Evolutionary conservation across 2,329 filamentous ascomycete genomes (phyloP), one percentile per base, ranked within the genome.

Genomic region (Beauveria pseudobassiana): DNA sequence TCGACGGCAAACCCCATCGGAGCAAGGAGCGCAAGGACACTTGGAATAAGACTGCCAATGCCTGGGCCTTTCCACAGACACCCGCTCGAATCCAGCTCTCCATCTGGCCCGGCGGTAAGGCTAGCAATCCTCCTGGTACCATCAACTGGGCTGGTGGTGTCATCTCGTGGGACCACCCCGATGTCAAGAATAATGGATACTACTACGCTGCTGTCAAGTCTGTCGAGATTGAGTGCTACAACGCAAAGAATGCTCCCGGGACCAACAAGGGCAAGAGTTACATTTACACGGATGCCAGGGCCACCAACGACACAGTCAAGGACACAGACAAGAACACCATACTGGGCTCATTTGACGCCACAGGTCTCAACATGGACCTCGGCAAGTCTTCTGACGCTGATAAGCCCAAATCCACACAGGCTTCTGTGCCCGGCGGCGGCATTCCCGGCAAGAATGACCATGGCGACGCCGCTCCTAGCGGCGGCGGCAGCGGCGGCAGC

Each of bases 61-160:
- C 87, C 74, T 99, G 87, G 82, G 80, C 89, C 69, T 99, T 84
- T 80, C 95, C 95, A 7, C 95, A 98, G 78, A 96, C 93, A 0
- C 95, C 95, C 4, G 78, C 93, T 18, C 90, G 93, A 68, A 84
- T 99, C 58, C 91, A 97, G 79, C 82, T 99, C 56, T 98, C 95
- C 18, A 86, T 99, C 70, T 99, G 95, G 95, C 95, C 95, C 46
- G 95, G 91, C 70, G 95, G 95, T 72, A 84, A 90, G 52, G 76
- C 85, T 10, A 82, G 81, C 71, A 97, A 97, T 74, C 88, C 84
- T 46, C 72, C 89, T 73, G 95, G 95, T 61, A 98, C 95, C 40
- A 84, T 96, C 66, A 81, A 87, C 59, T 99, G 95, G 95, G 91
- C 93, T 20, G 95, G 95, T 71, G 95, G 95, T 68, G 77, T 83